phyloP scores from a whole-genome alignment of 805 yeast species.

The Ogataea naganishii region DNA sequence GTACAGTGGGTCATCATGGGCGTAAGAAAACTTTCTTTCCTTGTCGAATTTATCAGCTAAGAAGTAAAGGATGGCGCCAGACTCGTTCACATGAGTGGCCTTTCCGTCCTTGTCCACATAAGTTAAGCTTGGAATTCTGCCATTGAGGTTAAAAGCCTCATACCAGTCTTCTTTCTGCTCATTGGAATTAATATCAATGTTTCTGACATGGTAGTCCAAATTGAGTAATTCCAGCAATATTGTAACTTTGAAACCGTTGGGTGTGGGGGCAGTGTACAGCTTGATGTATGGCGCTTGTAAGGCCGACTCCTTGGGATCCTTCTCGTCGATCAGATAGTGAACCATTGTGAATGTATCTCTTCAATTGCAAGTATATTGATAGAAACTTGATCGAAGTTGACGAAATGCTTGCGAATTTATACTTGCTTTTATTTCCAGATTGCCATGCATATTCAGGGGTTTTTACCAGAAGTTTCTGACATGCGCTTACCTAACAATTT shows the following conservation, averaged over 20 bases:
- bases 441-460: not conserved
- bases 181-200: conserved; percentile 30
- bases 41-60: conserved; percentile 53
- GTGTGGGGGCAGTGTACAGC: conserved; percentile 33
- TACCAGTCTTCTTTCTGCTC: conserved; percentile 53
- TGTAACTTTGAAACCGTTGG: conserved; percentile 36
- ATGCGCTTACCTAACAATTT: no score
- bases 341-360: conserved; percentile 14
- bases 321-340: conserved; percentile 20
- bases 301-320: conserved; percentile 24
- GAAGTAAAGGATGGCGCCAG: conserved; percentile 54
- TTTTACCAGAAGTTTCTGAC: no score
- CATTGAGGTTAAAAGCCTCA: conserved; percentile 49
- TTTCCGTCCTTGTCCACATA: conserved; percentile 32
- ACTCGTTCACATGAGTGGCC: conserved; percentile 39
- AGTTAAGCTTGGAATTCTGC: conserved; percentile 50
- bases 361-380: not conserved
- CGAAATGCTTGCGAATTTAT: not conserved
- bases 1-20: conserved; percentile 30
- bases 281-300: conserved; percentile 33
- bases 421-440: not conserved
- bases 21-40: conserved; percentile 36
- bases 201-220: conserved; percentile 30
- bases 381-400: not conserved
- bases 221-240: conserved; percentile 32